A percentile compares a stretch with the other conserved stretches of the same genome.
Conservation (phyloP, 805 yeast species). For the Candida insectalens region DNA sequence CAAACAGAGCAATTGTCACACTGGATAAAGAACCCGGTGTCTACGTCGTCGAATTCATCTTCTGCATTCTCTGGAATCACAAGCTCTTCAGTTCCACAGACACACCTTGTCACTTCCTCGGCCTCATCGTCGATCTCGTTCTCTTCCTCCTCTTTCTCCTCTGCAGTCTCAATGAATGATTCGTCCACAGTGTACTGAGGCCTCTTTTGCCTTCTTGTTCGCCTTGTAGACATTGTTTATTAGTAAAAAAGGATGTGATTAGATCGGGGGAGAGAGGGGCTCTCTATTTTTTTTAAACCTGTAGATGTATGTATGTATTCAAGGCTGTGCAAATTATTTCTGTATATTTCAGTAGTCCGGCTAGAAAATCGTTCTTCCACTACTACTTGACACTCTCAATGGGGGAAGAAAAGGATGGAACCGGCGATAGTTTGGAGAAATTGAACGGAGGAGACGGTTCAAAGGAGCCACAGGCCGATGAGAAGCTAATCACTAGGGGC, state of each 20-base stretch:
- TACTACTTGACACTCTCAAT: too few species aligned
- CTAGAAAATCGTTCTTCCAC: too few species aligned
- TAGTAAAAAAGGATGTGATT: too few species aligned
- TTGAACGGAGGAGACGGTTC: too few species aligned
- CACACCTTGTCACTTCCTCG: constrained; percentile 44
- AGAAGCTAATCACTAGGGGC: too few species aligned
- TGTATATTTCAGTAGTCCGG: too few species aligned
- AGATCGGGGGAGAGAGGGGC: too few species aligned
- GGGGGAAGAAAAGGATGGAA: too few species aligned
- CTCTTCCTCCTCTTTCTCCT: constrained; percentile 12
- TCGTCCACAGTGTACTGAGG: constrained; percentile 11
- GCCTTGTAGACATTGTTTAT: constrained; percentile 21
- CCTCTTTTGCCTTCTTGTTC: constrained; percentile 19
- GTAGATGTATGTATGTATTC: too few species aligned
- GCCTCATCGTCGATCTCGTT: constrained; percentile 14
- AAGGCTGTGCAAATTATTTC: too few species aligned
- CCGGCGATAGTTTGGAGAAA: too few species aligned
- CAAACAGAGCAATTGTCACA: constrained; percentile 90
- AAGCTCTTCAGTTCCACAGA: constrained; percentile 42
- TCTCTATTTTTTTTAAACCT: too few species aligned
- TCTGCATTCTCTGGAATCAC: constrained; percentile 21
- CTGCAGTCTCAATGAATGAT: not conserved
- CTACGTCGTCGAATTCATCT: constrained; percentile 29
- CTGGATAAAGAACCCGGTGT: constrained; percentile 62
- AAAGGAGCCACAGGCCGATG: not conserved